A percentile compares a stretch with the other conserved stretches of the same genome.
phyloP scores from a whole-genome alignment of 345 rosid species.

The Eucalyptus polybractea region DNA sequence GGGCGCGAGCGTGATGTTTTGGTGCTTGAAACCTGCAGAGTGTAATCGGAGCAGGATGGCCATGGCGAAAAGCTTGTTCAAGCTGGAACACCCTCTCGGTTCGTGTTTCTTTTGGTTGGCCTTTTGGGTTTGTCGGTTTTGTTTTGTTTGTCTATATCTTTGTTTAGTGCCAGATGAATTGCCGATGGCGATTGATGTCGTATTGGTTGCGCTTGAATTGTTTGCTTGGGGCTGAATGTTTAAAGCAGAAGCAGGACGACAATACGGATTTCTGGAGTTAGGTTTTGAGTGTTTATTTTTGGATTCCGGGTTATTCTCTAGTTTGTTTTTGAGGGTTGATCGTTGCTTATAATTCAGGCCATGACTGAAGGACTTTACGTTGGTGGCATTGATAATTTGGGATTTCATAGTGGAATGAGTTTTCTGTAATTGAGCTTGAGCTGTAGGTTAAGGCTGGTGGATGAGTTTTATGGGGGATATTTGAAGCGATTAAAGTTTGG shows the following conservation, averaged over 20 bases:
- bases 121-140: neutral
- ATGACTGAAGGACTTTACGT: neutral
- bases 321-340: neutral
- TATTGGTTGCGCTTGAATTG: neutral
- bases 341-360: neutral
- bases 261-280: neutral
- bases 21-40: slow-evolving; percentile 39
- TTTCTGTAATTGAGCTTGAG: neutral
- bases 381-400: neutral
- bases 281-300: neutral
- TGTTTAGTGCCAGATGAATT: neutral
- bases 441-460: neutral
- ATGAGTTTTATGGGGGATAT: neutral
- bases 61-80: slow-evolving; percentile 66
- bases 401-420: neutral
- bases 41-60: slow-evolving; percentile 2
- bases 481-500: neutral
- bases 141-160: neutral
- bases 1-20: slow-evolving; percentile 8
- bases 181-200: neutral
- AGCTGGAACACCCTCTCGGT: slow-evolving; percentile 65
- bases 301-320: neutral
- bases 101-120: neutral
- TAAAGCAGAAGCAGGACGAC: neutral
- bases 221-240: neutral